phyloP scores from a whole-genome alignment of 371 early-diverging fungal species.

The Catenaria anguillulae region DNA sequence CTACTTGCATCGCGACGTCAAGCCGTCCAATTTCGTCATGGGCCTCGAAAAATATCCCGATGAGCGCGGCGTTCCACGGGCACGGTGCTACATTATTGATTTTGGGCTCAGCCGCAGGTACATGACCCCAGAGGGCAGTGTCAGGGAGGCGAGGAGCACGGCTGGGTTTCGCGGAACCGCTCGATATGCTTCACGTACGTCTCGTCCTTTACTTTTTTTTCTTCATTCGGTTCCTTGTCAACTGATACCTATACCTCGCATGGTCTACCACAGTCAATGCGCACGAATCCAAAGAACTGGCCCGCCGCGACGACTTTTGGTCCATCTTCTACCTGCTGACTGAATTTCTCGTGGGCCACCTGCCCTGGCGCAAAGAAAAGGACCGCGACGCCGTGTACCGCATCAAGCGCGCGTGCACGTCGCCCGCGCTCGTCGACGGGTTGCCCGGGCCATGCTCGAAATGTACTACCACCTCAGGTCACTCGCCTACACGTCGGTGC shows the following conservation, averaged over 20 bases:
- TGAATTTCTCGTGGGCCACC: slow-evolving; percentile 40
- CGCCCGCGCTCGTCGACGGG: slow-evolving; percentile 23
- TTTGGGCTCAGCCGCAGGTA: slow-evolving; percentile 31
- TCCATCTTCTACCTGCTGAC: slow-evolving; percentile 48
- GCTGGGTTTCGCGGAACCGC: slow-evolving; percentile 55
- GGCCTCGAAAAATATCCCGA: slow-evolving; percentile 5
- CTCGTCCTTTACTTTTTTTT: not conserved
- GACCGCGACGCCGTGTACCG: slow-evolving; percentile 28
- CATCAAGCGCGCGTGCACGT: slow-evolving; percentile 23
- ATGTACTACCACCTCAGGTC: slow-evolving; percentile 28
- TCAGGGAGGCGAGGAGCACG: slow-evolving; percentile 26
- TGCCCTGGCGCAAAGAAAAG: slow-evolving; percentile 53
- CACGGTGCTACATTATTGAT: slow-evolving; percentile 25
- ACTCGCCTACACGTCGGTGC: slow-evolving; percentile 29
- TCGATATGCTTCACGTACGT: slow-evolving; percentile 43
- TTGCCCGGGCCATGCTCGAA: slow-evolving; percentile 26
- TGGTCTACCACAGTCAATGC: not conserved
- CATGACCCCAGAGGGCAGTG: slow-evolving; percentile 11
- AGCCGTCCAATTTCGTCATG: slow-evolving; percentile 44
- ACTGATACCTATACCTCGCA: no score
- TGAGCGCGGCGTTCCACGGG: slow-evolving; percentile 7
- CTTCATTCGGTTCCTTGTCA: no score
- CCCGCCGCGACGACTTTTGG: slow-evolving; percentile 56
- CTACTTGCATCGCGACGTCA: slow-evolving; percentile 51
- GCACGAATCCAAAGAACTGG: slow-evolving; percentile 24